Evolutionary conservation across 2,329 filamentous ascomycete genomes (phyloP).

Genomic region (Fusarium sp.): DNA sequence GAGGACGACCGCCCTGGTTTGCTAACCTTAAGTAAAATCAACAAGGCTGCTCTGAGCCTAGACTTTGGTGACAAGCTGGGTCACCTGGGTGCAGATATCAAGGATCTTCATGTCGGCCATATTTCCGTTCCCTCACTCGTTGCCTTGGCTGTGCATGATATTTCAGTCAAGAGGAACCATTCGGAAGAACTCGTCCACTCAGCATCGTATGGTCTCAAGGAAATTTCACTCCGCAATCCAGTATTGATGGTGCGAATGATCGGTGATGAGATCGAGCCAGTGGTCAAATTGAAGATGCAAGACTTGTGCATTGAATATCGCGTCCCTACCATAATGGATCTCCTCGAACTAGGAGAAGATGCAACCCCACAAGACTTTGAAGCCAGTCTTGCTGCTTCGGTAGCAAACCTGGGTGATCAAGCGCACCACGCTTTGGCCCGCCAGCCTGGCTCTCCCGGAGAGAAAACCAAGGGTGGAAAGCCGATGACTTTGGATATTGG

Average conservation of each 20-base stretch:
- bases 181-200: slow-evolving; percentile 79
- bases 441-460: slow-evolving; percentile 45
- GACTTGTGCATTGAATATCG: slow-evolving; percentile 91
- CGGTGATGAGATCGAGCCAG: slow-evolving; percentile 93
- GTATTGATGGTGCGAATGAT: slow-evolving; percentile 92
- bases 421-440: slow-evolving; percentile 63
- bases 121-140: slow-evolving; percentile 87
- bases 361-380: slow-evolving; percentile 80
- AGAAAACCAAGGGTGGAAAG: slow-evolving; percentile 58
- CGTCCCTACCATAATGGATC: slow-evolving; percentile 83
- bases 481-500: slow-evolving; percentile 79
- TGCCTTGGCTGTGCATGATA: slow-evolving; percentile 77
- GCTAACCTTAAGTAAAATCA: slow-evolving; percentile 78
- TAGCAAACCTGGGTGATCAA: slow-evolving; percentile 80
- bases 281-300: slow-evolving; percentile 87
- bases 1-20: slow-evolving; percentile 95
- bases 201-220: slow-evolving; percentile 48
- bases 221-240: slow-evolving; percentile 49
- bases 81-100: slow-evolving; percentile 67
- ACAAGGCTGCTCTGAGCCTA: slow-evolving; percentile 71
- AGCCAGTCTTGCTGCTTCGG: slow-evolving; percentile 80
- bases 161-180: slow-evolving; percentile 74
- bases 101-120: slow-evolving; percentile 79
- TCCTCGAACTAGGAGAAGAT: slow-evolving; percentile 78
- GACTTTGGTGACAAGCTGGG: slow-evolving; percentile 80